Base-by-base conservation (phyloP, 164 flowering plant species). In the Dillenia suffruticosa region DNA sequence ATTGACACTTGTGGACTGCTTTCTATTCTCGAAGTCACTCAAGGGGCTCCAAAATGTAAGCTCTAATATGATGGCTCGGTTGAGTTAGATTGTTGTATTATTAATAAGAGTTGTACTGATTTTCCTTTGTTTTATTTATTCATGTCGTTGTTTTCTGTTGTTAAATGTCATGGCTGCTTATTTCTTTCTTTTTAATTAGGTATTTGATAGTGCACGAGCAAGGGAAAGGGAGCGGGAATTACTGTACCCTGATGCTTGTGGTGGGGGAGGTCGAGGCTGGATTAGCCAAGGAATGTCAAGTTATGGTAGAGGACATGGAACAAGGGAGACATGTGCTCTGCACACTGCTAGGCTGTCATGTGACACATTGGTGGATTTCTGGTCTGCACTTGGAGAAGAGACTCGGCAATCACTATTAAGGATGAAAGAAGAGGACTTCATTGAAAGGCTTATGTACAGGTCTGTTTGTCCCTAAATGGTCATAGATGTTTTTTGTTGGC, bases 341-440 rank as follows among this genome's bases (percentile, higher is more conserved):
- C 99, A 94, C 70, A 94, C 96, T 56, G 93, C 97, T 54, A 81
- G 96, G 73, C 91, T 91, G 64, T 86, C 99, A 24, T 90, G 92
- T 66, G 96, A 91, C 63, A 89, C 97, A 13, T 72, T 94, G 77
- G 96, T 91, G 56, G 99, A 91, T 81, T 94, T 91, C 64, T 94
- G 99, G 99, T 89, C 96, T 11, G 96, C 92, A 8, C 81, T 89
- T 52, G 96, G 96, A 52, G 96, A 94, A 51, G 99, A 91, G 68
- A 88, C 96, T 66, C 85, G 88, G 26, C 89, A 70, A 10, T 94
- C 99, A 72, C 88, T 94, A 56, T 64, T 94, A 46, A 82, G 82
- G 67, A 88, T 94, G 99, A 94, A 94, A 72, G 99, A 94, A 78
- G 99, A 94, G 67, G 99, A 94, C 85, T 94, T 89, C 71, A 89